phyloP scores from a whole-genome alignment of 305 asterid genomes.

The Solanum aculeatissimum region DNA sequence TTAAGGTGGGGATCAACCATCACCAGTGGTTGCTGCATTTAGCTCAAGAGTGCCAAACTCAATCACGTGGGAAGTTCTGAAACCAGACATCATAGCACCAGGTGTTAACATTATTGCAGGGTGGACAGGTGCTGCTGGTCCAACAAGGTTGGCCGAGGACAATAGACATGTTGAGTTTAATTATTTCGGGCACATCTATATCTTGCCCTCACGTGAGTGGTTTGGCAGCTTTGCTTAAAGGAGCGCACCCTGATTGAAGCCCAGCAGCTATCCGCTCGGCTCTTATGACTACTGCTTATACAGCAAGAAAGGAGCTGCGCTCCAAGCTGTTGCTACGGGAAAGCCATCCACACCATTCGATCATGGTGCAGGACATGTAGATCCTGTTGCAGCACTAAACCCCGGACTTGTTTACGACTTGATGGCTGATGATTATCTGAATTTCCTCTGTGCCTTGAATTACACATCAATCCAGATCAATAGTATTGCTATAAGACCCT shows the following conservation, averaged over 20 bases:
- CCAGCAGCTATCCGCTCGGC: constrained; percentile 89
- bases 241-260: constrained; percentile 80
- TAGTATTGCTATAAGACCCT: constrained; percentile 49
- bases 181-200: constrained; percentile 86
- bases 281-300: constrained; percentile 90
- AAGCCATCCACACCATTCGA: constrained; percentile 71
- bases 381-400: constrained; percentile 72
- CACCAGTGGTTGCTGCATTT: constrained; percentile 89
- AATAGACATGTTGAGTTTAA: constrained; percentile 60
- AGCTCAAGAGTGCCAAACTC: constrained; percentile 87
- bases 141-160: constrained; percentile 73
- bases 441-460: constrained; percentile 72
- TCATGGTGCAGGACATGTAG: constrained; percentile 84
- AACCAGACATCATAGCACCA: constrained; percentile 84
- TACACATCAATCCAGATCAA: constrained; percentile 48
- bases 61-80: constrained; percentile 49
- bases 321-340: constrained; percentile 69
- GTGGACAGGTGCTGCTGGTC: constrained; percentile 64
- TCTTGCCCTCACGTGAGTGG: constrained; percentile 96
- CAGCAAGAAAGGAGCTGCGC: constrained; percentile 40
- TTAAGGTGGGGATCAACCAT: constrained; percentile 76
- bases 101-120: constrained; percentile 88
- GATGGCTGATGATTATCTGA: constrained; percentile 30
- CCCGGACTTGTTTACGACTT: constrained; percentile 84
- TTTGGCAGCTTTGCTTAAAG: constrained; percentile 67